A percentile compares a stretch with the other conserved stretches of the same genome.
phyloP scores from a whole-genome alignment of 1,284 basidiomycete species.

The Pascua guehoae region DNA sequence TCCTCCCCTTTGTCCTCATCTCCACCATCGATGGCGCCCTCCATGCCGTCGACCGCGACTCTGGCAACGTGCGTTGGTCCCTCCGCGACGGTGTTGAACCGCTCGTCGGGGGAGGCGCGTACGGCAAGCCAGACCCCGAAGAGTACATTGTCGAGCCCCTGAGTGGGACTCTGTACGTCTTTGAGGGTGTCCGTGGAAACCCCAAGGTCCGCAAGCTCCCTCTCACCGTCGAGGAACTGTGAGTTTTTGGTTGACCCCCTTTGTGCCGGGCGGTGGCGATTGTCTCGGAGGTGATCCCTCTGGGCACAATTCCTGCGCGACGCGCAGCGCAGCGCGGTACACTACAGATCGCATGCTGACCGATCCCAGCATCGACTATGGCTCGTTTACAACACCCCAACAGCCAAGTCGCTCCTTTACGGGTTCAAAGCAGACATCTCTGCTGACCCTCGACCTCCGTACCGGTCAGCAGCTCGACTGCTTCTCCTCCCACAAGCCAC shows the following conservation, averaged over 20 bases:
- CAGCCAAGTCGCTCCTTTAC: conserved; percentile 45
- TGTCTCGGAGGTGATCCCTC: neutral
- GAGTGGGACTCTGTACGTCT: conserved; percentile 45
- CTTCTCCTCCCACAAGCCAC: conserved; percentile 30
- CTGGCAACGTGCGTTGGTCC: conserved; percentile 39
- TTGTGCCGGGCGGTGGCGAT: too few relatives aligned
- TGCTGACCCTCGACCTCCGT: conserved; percentile 45
- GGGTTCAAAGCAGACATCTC: conserved; percentile 45
- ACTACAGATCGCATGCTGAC: neutral
- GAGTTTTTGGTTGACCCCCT: conserved; percentile 16
- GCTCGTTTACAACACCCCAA: conserved; percentile 47
- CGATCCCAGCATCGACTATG: conserved; percentile 41
- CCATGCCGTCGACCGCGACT: conserved; percentile 46
- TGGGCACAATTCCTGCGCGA: too few relatives aligned
- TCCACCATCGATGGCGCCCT: conserved; percentile 48
- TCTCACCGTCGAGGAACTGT: conserved; percentile 48
- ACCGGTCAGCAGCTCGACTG: conserved; percentile 44
- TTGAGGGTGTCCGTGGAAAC: conserved; percentile 27
- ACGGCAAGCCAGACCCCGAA: conserved; percentile 21
- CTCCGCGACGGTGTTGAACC: conserved; percentile 43
- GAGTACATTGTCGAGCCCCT: conserved; percentile 49
- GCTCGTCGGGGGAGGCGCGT: conserved; percentile 38
- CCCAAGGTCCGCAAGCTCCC: conserved; percentile 46
- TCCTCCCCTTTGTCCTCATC: conserved; percentile 46
- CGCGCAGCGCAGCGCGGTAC: too few relatives aligned